These are phyloP conservation scores for Thermomyces lanuginosus DNA, from an alignment of 2,329 filamentous ascomycete genomes.

Conservation along the genomic window DNA sequence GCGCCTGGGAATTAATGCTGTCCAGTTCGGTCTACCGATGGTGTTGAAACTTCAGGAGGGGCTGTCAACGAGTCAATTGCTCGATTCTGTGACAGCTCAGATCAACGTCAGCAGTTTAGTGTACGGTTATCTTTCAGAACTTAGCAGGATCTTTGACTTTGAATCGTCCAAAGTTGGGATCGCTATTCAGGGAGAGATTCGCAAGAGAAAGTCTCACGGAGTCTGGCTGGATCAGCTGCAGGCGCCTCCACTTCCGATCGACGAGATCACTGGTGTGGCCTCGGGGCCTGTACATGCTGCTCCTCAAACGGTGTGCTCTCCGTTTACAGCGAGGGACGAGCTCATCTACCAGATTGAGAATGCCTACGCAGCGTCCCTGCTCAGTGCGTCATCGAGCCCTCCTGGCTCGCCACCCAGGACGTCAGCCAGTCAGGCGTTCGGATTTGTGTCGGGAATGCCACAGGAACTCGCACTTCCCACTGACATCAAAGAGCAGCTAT, in stretches of 20 bases:
- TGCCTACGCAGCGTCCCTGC: constrained; percentile 47
- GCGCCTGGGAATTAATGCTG: constrained; percentile 67
- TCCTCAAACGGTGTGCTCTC: constrained; percentile 36
- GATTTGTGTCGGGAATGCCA: constrained; percentile 20
- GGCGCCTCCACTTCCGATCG: constrained; percentile 50
- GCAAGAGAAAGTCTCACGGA: constrained; percentile 52
- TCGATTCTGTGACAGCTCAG: constrained; percentile 43
- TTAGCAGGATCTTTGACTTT: constrained; percentile 63
- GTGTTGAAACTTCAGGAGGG: constrained; percentile 76
- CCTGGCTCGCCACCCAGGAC: constrained; percentile 50
- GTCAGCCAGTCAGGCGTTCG: constrained; percentile 46
- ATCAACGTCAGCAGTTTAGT: constrained; percentile 69
- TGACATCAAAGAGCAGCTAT: constrained; percentile 56
- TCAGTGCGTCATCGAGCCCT: constrained; percentile 48
- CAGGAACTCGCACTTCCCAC: constrained; percentile 43
- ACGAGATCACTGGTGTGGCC: constrained; percentile 36
- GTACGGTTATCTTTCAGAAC: constrained; percentile 72
- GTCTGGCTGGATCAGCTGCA: constrained; percentile 66
- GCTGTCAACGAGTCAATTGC: constrained; percentile 30
- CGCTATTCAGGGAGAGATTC: constrained; percentile 60
- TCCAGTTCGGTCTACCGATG: constrained; percentile 69
- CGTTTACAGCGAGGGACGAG: constrained; percentile 56
- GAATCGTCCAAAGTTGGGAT: constrained; percentile 52
- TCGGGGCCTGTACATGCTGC: constrained; percentile 27
- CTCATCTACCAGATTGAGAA: constrained; percentile 60